phyloP scores from a whole-genome alignment of 495 filamentous ascomycete genomes.

The Terfezia claveryi region DNA sequence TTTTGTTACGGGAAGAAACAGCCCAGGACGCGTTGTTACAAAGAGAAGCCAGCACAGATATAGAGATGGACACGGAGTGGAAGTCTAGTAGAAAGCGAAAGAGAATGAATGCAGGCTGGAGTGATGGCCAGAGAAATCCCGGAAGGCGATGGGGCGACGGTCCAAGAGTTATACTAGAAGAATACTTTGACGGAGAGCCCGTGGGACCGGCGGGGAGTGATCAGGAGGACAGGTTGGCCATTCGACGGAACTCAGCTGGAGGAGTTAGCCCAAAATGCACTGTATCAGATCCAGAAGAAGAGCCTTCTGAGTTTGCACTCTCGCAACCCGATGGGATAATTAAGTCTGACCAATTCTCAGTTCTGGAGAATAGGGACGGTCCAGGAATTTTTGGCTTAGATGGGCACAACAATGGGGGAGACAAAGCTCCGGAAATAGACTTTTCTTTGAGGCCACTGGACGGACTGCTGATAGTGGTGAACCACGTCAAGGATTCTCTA shows the following conservation, averaged over 20 bases:
- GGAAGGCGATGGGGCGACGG: neutral
- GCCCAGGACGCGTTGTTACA: neutral
- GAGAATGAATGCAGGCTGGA: conserved; percentile 13
- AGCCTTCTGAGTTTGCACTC: neutral
- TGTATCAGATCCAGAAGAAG: neutral
- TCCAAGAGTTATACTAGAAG: neutral
- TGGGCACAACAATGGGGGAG: neutral
- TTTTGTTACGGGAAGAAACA: conserved; percentile 19
- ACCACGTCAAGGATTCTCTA: conserved; percentile 61
- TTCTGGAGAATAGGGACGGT: conserved; percentile 14
- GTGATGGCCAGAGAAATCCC: conserved; percentile 10
- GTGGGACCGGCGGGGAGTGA: neutral
- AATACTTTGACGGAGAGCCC: neutral
- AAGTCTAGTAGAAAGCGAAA: conserved; percentile 15
- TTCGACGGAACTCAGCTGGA: neutral
- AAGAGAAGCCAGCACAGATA: neutral
- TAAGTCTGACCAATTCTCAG: neutral
- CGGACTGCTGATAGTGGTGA: conserved; percentile 46
- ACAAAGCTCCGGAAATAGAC: neutral
- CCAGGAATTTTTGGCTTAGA: conserved; percentile 6
- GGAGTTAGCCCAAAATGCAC: neutral
- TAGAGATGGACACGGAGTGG: neutral
- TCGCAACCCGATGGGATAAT: neutral
- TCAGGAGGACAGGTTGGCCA: neutral
- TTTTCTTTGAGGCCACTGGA: conserved; percentile 19